Conservation (phyloP, 768 basidiomycete species). For the Leccinum subgranulosum region DNA sequence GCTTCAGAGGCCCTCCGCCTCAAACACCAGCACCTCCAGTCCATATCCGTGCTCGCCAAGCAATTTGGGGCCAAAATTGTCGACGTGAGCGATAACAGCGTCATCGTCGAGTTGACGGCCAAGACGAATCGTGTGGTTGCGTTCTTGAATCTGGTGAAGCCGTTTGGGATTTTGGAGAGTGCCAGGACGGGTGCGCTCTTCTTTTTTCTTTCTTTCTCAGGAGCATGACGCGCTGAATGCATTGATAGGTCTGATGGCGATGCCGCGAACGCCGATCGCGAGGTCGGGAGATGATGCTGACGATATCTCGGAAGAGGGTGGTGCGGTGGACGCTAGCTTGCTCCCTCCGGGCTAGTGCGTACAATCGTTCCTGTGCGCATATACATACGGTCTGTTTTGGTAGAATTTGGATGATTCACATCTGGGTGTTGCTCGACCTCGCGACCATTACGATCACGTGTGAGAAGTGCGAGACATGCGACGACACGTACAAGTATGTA, state of each 20-base stretch:
- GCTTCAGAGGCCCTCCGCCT: slow-evolving; percentile 84
- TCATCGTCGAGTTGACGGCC: slow-evolving; percentile 92
- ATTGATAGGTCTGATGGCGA: slow-evolving; percentile 85
- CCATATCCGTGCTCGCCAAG: slow-evolving; percentile 76
- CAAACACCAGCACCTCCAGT: slow-evolving; percentile 86
- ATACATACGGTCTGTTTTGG: too few relatives aligned
- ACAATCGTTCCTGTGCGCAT: too few relatives aligned
- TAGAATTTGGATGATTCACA: too few relatives aligned
- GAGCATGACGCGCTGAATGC: not conserved
- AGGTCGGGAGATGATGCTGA: slow-evolving; percentile 57
- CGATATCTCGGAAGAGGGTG: slow-evolving; percentile 46
- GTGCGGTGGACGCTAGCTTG: slow-evolving; percentile 81
- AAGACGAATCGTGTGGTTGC: slow-evolving; percentile 91
- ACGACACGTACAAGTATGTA: not conserved
- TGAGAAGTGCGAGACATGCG: too few relatives aligned
- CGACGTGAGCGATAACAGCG: slow-evolving; percentile 91
- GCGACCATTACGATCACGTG: too few relatives aligned
- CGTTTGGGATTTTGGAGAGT: slow-evolving; percentile 94
- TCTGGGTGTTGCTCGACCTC: too few relatives aligned
- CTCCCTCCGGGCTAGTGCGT: slow-evolving; percentile 83
- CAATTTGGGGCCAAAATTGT: slow-evolving; percentile 95
- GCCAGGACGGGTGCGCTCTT: slow-evolving; percentile 78
- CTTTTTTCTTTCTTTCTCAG: not conserved
- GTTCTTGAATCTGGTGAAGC: slow-evolving; percentile 86
- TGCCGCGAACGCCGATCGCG: slow-evolving; percentile 92